Evolutionary conservation across 2,329 filamentous ascomycete genomes (phyloP), one percentile per base, ranked within the genome.

Genomic region (Fusarium albosuccineum): DNA sequence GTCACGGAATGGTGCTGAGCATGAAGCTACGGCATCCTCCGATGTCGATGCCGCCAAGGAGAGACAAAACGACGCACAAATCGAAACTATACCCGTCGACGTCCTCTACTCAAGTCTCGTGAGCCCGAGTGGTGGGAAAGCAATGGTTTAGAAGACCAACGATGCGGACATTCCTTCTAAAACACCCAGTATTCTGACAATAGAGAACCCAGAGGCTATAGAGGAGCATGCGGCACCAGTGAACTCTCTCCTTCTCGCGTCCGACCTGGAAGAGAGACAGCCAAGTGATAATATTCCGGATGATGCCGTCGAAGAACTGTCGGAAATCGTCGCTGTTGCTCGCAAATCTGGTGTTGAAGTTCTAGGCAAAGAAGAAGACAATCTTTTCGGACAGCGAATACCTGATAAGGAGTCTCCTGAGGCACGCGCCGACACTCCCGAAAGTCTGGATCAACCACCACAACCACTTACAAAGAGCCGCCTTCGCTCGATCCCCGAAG

Each of bases 71-170:
- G n/a, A 26, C 27, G 17, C 34, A 6, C 22, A 46, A 26, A 37
- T 37, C 40, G 34, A 49, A 26, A 22, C 42, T 3, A 27, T 26
- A 2, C 59, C 60, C 7, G 54, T 6, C 4, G 49, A 60, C 30
- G 33, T 36, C 6, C 40, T 56, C 22, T 44, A 56, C 22, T 60
- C 67, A 29, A 67, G 62, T n/a, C 56, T 72, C 6, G 33, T 60
- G 29, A 63, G 62, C 29, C 46, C 62, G 22, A 45, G 57, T 16
- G 37, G 42, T 33, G 56, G 62, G 11, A 60, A 50, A 9, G 22
- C 37, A 16, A 48, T 65, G 54, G 53, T 66, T 40, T 64, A 73
- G 70, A 60, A 69, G 51, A 53, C 55, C 17, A 42, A 56, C 5
- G 50, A 44, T 8, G 29, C 40, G 4, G 41, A 46, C 8, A 53